Evolutionary conservation across 1,284 basidiomycete genomes (phyloP), one percentile per base, ranked within the genome.

Genomic region (Moesziomyces aphidis): DNA sequence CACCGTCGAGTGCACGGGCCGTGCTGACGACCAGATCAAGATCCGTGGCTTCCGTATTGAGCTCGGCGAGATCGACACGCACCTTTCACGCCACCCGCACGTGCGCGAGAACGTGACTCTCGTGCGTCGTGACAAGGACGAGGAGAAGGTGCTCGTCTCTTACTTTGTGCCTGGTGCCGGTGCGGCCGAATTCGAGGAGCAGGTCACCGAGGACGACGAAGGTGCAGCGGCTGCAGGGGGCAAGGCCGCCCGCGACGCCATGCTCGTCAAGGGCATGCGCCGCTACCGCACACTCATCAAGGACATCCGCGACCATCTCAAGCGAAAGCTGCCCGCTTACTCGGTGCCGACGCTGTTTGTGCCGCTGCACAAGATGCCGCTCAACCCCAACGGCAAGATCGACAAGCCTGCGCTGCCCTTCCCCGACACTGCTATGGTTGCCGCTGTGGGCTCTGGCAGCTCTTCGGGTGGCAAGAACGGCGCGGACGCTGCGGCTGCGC

Each of bases 11-110:
- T 99, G 97, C 86, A 96, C 94, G 0, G 97, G 97, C 11, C 91
- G 97, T 52, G 95, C 95, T 5, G 97, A 99, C 84, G 97, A 99
- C 84, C 97, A 99, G 85, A 94, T 99, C 87, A 99, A 99, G 88
- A 99, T 99, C 85, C 93, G 97, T 69, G 97, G 97, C 8, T 99
- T 99, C 91, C 89, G 97, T 39, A 99, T 99, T 84, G 97, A 99
- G 86, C 89, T 99, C 7, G 96, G 96, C 21, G 97, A 99, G 86
- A 98, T 99, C 77, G 97, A 99, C 85, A 97, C 94, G 1, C 91
- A 97, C 86, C 90, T 99, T 44, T 94, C 92, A 78, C 91, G 95
- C 80, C 96, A 99, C 85, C 92, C 94, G 7, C 89, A 94, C 22
- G 91, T 99, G 3, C 89, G 96, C 13, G 97, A 98, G 87, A 99